Evolutionary conservation across 1,284 basidiomycete species (phyloP), one percentile per base, ranked within the genome.

Genomic region (Leccinum angustisporum): DNA sequence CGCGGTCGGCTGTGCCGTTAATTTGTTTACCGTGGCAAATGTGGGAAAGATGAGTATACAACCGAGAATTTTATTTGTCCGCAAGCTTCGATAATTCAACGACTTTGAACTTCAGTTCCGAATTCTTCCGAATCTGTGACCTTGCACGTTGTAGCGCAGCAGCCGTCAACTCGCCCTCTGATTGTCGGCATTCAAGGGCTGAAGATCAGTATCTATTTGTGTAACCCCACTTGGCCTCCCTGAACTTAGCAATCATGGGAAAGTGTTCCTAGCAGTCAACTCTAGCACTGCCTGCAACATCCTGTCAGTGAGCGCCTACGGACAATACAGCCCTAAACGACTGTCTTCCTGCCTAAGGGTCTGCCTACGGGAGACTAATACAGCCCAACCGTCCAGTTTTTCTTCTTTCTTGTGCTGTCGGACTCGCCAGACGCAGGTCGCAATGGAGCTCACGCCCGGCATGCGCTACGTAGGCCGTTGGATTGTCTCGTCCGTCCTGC

Each of bases 401-500:
- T n/a, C 38, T 40, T 43, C 36, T 40, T 48, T 25, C 21, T 33
- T n/a, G 51, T 31, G 30, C 34, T 40, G n/a, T 6, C 16, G 5
- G 27, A 21, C 38, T 7, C 31, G n/a, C 25, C 14, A 16, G 21
- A 51, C 31, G 21, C 14, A 14, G 16, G 2, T 51, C 21, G n/a
- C 27, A 8, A 71, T 70, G 71, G 59, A 68, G 7, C 50, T 63
- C 36, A 72, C 72, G 6, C 73, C 70, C 0, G 70, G 70, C n/a
- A 46, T 73, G 48, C 63, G 62, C 25, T 63, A 63, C 54, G 14
- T 70, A 2, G 57, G 58, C 30, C 64, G 54, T 31, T 58, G 50
- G 60, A 36, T 27, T 18, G 56, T 63, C 52, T 65, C 70, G 5
- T 27, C 43, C 9, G 6, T 65, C 21, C 33, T 70, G 25, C 72